Conservation (phyloP, 495 filamentous ascomycete species). For the Penicillium ochrochloron region DNA sequence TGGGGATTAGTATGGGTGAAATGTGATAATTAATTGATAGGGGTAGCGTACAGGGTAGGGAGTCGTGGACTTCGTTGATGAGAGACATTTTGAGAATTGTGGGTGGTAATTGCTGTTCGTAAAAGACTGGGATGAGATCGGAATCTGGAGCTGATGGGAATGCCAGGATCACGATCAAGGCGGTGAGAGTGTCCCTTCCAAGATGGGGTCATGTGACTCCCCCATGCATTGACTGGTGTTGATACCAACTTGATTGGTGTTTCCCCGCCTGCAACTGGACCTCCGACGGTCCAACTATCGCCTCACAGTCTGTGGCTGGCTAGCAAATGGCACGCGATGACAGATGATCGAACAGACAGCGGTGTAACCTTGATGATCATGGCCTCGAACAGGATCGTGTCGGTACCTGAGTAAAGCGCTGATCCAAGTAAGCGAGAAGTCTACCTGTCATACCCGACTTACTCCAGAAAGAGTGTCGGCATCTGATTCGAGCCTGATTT, state of each 20-base stretch:
- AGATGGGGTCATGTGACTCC: not conserved
- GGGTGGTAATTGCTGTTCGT: not conserved
- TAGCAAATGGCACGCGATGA: conserved; percentile 1
- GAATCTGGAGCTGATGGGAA: conserved; percentile 2
- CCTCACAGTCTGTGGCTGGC: not conserved
- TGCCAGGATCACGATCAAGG: not conserved
- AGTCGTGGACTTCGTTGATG: conserved; percentile 76
- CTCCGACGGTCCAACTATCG: conserved; percentile 1
- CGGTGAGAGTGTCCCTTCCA: not conserved
- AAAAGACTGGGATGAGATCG: not conserved
- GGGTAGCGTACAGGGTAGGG: conserved; percentile 70
- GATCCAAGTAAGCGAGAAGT: conserved; percentile 3
- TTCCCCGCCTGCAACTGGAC: conserved; percentile 8
- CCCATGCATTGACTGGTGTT: not conserved
- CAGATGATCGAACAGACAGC: not conserved
- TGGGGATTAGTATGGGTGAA: conserved; percentile 23
- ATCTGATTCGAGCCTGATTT: not conserved
- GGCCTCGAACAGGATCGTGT: conserved; percentile 3
- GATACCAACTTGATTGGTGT: not conserved
- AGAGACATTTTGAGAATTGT: conserved; percentile 60
- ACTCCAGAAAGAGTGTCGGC: not conserved
- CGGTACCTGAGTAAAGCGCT: conserved; percentile 1
- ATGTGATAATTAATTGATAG: not conserved
- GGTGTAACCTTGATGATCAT: conserved; percentile 12
- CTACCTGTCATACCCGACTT: not conserved